Conservation (phyloP, 257 asterid species). For the Linderniella brevidens region DNA sequence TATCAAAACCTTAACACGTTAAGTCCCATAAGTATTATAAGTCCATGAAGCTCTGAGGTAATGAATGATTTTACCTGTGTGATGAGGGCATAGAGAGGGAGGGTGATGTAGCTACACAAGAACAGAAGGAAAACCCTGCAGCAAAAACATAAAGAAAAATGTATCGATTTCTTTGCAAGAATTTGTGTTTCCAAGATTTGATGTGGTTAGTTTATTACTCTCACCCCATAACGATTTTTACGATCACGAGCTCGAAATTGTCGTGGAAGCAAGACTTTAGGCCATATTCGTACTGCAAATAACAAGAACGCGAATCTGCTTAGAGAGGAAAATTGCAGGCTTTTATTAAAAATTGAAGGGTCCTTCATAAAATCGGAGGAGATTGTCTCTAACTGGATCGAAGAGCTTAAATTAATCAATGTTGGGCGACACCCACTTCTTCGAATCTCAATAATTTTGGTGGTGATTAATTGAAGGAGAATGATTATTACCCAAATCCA, state of each 20-base stretch:
- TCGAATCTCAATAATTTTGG: too few species aligned
- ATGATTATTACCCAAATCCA: slow-evolving; percentile 68
- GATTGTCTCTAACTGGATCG: too few species aligned
- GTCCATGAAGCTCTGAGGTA: too few species aligned
- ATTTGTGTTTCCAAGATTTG: neutral
- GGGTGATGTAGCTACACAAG: slow-evolving; percentile 84
- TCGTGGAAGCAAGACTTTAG: slow-evolving; percentile 64
- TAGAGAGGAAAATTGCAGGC: neutral
- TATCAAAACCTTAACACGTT: too few species aligned
- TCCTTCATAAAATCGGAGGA: too few species aligned
- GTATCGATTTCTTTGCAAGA: neutral
- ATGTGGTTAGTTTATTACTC: slow-evolving; percentile 10
- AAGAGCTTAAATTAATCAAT: too few species aligned
- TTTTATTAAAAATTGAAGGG: too few species aligned
- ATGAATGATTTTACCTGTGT: slow-evolving; percentile 51
- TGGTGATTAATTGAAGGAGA: slow-evolving; percentile 5
- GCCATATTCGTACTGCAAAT: slow-evolving; percentile 59
- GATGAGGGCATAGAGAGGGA: slow-evolving; percentile 73
- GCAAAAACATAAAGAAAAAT: neutral
- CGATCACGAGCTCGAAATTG: slow-evolving; percentile 25
- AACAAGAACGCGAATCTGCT: neutral
- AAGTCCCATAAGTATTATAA: too few species aligned
- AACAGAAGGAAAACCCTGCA: slow-evolving; percentile 49
- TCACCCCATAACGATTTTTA: slow-evolving; percentile 60
- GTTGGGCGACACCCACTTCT: too few species aligned